Evolutionary conservation across 192 early-diverging fungal genomes (phyloP).

Genomic region (Mortierella antarctica): DNA sequence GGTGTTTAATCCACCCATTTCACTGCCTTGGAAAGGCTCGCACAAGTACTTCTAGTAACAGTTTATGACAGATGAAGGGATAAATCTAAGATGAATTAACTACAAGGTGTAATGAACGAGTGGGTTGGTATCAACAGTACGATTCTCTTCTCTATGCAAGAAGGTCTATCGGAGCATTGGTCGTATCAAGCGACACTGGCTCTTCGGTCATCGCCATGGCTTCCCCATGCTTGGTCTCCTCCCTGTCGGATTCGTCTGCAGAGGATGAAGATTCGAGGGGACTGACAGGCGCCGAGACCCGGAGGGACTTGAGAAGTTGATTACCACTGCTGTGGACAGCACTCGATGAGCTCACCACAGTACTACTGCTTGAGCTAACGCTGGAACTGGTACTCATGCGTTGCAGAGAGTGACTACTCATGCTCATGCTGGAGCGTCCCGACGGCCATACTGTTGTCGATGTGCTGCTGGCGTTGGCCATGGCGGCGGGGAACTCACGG

Average conservation of each 20-base stretch:
- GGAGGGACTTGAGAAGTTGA: neutral
- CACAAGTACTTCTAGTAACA: too few species aligned
- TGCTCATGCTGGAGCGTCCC: constrained; percentile 40
- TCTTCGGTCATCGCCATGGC: constrained; percentile 7
- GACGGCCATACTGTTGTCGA: constrained; percentile 27
- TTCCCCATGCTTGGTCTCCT: neutral
- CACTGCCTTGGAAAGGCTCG: too few species aligned
- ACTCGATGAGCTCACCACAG: too few species aligned
- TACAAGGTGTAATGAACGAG: too few species aligned
- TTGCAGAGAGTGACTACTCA: constrained; percentile 6
- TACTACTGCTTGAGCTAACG: neutral
- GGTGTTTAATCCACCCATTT: too few species aligned
- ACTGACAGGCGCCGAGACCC: constrained; percentile 2
- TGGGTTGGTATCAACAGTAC: too few species aligned
- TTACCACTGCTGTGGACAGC: neutral
- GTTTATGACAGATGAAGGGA: too few species aligned
- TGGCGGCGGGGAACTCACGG: too few species aligned
- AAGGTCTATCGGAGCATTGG: too few species aligned
- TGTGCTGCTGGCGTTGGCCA: too few species aligned
- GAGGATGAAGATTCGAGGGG: constrained; percentile 1
- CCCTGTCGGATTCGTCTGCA: constrained; percentile 11
- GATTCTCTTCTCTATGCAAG: too few species aligned
- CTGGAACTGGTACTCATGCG: constrained; percentile 47
- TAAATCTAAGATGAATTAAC: too few species aligned
- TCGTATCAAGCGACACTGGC: neutral